These are phyloP conservation scores for Geotrichum reessii DNA, from an alignment of 1,139 yeast species.

Conservation along the genomic window DNA sequence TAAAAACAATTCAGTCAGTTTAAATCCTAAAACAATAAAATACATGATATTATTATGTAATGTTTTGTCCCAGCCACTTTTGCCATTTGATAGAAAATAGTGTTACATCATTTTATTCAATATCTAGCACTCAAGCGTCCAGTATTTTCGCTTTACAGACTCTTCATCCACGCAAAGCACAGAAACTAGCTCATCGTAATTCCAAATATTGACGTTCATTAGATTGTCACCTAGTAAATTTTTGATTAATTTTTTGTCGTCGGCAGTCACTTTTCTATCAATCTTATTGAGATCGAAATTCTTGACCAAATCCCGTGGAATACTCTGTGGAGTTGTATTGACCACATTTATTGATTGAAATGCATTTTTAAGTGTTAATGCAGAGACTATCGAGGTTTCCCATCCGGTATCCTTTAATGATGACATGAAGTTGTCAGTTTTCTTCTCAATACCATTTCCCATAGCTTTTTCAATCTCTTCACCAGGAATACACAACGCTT, in stretches of 20 bases:
- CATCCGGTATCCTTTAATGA: constrained; percentile 22
- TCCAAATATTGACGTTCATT: constrained; percentile 25
- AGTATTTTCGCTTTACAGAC: constrained; percentile 26
- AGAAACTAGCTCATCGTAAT: constrained; percentile 25
- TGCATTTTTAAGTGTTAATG: constrained; percentile 28
- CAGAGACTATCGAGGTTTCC: constrained; percentile 27
- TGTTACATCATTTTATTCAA: background rate
- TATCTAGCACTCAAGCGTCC: constrained; percentile 22
- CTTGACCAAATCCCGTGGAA: background rate
- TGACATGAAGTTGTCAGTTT: constrained; percentile 20
- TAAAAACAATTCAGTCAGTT: background rate
- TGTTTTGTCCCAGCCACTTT: too few species aligned
- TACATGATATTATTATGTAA: too few species aligned
- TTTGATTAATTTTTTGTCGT: constrained; percentile 19
- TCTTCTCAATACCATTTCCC: background rate
- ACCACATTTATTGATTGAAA: constrained; percentile 29
- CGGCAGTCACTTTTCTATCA: constrained; percentile 17
- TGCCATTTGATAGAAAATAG: background rate
- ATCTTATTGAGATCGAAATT: constrained; percentile 10
- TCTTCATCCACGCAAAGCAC: constrained; percentile 26
- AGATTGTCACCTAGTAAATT: constrained; percentile 21
- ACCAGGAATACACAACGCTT: constrained; percentile 28
- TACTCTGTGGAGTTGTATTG: constrained; percentile 1
- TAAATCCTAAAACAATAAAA: background rate
- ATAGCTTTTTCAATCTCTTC: constrained; percentile 19